Evolutionary conservation across 306 rosid genomes (phyloP).

Genomic region (Glycyrrhiza uralensis): DNA sequence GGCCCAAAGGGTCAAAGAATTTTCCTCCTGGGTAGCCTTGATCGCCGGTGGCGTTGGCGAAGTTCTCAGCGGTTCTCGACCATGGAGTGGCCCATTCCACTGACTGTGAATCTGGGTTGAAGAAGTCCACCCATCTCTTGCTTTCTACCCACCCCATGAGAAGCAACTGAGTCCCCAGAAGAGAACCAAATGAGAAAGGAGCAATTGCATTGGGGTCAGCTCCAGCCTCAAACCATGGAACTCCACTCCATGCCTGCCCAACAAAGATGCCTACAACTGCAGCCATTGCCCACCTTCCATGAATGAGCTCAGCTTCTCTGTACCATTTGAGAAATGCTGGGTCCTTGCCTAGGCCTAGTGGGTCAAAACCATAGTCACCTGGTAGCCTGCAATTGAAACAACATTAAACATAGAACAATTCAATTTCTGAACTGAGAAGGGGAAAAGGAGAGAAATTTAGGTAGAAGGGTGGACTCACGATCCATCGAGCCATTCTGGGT

Average conservation of each 20-base stretch:
- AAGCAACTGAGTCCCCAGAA: constrained; percentile 82
- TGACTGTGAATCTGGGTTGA: constrained; percentile 93
- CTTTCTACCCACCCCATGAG: constrained; percentile 99
- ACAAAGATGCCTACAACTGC: constrained; percentile 92
- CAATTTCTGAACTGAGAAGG: neutral
- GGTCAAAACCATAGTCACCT: constrained; percentile 96
- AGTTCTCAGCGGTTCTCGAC: constrained; percentile 90
- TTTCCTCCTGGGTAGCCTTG: constrained; percentile 98
- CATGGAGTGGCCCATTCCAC: constrained; percentile 99
- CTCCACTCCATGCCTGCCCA: constrained; percentile 97
- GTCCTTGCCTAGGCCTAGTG: constrained; percentile 89
- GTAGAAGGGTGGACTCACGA: constrained; percentile 58
- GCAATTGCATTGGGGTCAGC: constrained; percentile 88
- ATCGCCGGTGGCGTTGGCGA: constrained; percentile 77
- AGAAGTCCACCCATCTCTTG: constrained; percentile 98
- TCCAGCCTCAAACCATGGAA: constrained; percentile 97
- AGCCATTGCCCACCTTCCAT: constrained; percentile 97
- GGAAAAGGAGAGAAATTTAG: neutral
- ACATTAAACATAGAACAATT: neutral
- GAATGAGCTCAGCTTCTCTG: constrained; percentile 99
- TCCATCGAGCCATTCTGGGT: constrained; percentile 99
- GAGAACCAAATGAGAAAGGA: constrained; percentile 93
- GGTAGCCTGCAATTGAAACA: constrained; percentile 62
- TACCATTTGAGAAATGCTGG: constrained; percentile 95
- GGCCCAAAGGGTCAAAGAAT: constrained; percentile 82